Evolutionary conservation across 2,329 filamentous ascomycete genomes (phyloP), one percentile per base, ranked within the genome.

Genomic region (Macrophomina phaseolina): DNA sequence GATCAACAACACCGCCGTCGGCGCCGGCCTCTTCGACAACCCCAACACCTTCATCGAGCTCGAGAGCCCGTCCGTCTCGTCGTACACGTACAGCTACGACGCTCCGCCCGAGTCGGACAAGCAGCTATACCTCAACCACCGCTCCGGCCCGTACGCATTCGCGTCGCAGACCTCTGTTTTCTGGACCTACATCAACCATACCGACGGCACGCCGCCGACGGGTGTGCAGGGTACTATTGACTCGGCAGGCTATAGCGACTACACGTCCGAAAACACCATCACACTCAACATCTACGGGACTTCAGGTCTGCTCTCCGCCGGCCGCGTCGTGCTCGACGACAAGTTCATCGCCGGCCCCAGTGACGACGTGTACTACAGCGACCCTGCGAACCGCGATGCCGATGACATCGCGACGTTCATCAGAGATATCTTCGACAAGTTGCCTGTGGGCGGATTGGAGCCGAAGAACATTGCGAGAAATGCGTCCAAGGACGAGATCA

Each of bases 231-330:
- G 84, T 6, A 87, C 84, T 0, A 82, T 87, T 65, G 83, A 83
- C 73, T 81, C 81, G 0, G 75, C 81, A 0, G 85, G 85, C 2
- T 80, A 76, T 48, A 72, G 74, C 1, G 81, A 76, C 8, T 83
- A 74, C 70, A 80, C 67, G 1, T 70, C 72, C 40, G 78, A 78
- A 62, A 78, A 82, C 67, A 85, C 83, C 67, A 83, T 87, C 62
- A 86, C 84, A 0, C 77, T 87, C 23, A 87, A 87, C 72, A 74
- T 87, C 4, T 87, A 87, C 75, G 85, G 85, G 8, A 87, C 85
- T 0, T 86, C 84, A 0, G 85, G 85, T 0, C 77, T 86, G 28
- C 78, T 80, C 5, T 86, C 85, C 2, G 73, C 78, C 0, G 84
- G 84, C 1, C 76, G 78, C 4, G 83, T 86, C 3, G 71, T 78